Conservation (phyloP, 163 green algal species). For the Scenedesmus sp. region DNA sequence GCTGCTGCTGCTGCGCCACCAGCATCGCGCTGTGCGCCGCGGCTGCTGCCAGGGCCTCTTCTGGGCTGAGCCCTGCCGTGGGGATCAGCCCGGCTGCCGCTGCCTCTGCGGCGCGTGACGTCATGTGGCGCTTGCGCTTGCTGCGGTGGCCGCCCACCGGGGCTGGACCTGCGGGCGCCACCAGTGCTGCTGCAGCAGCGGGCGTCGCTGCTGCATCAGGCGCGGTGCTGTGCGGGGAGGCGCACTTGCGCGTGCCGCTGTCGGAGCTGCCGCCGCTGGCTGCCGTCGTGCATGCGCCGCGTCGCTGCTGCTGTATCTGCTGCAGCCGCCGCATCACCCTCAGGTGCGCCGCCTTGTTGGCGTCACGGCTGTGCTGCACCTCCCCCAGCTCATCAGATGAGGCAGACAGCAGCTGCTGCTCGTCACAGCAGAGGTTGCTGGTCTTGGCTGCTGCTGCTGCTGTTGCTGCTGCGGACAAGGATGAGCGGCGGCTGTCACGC, state of each 20-base stretch:
- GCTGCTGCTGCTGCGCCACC: constrained; percentile 1
- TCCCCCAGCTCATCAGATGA: background rate
- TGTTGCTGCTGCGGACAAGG: background rate
- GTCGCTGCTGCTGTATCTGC: background rate
- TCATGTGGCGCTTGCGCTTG: constrained; percentile 8
- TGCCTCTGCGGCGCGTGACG: background rate
- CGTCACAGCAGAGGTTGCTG: background rate
- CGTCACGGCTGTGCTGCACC: background rate
- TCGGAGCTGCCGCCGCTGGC: background rate
- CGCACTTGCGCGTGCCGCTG: background rate
- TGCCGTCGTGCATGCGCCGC: background rate
- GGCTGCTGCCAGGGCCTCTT: background rate
- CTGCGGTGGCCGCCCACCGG: background rate
- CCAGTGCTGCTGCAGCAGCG: background rate
- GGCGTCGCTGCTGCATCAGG: background rate
- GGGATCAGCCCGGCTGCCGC: background rate
- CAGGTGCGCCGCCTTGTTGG: background rate
- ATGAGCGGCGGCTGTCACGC: background rate
- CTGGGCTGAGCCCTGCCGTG: background rate
- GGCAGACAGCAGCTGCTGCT: background rate
- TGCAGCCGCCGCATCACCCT: background rate
- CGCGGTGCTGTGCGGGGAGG: background rate
- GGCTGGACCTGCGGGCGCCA: background rate
- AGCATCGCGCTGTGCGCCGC: background rate
- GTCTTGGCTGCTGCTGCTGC: background rate